A percentile compares a stretch with the other conserved stretches of the same genome.
These are phyloP conservation scores for Kodamaea jinghongensis DNA, from an alignment of 805 yeast genomes.

Conservation along the genomic window DNA sequence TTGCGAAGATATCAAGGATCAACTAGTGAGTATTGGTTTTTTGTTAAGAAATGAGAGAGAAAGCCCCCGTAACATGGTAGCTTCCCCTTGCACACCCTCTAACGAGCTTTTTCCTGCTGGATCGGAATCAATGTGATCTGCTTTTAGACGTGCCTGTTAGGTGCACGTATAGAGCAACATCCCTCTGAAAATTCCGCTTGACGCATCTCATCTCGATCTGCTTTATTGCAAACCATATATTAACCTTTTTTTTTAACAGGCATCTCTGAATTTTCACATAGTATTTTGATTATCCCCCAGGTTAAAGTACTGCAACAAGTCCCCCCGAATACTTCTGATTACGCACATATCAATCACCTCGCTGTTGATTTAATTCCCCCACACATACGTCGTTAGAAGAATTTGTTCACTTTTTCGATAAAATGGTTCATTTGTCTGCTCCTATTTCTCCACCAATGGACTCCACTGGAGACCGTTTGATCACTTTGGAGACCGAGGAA, in stretches of 20 bases:
- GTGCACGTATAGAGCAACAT: too few relatives aligned
- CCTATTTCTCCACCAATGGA: slow-evolving; percentile 92
- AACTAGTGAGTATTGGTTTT: slow-evolving; percentile 9
- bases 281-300: slow-evolving; percentile 10
- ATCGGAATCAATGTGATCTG: too few relatives aligned
- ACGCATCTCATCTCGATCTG: too few relatives aligned
- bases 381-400: background rate
- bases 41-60: slow-evolving; percentile 7
- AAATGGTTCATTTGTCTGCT: slow-evolving; percentile 49
- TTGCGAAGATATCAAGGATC: slow-evolving; percentile 13
- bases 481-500: slow-evolving; percentile 85
- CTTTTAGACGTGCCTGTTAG: too few relatives aligned
- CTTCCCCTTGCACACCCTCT: too few relatives aligned
- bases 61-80: too few relatives aligned
- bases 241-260: too few relatives aligned
- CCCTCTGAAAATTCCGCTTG: too few relatives aligned
- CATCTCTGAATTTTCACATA: slow-evolving; percentile 5
- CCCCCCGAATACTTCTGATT: background rate
- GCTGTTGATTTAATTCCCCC: background rate
- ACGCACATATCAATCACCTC: too few relatives aligned
- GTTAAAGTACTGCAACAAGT: slow-evolving; percentile 8
- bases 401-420: background rate
- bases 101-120: too few relatives aligned
- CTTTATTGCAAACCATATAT: too few relatives aligned
- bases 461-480: slow-evolving; percentile 74